A percentile compares a stretch with the other conserved stretches of the same genome.
Conservation (phyloP, 1,139 yeast genomes). For the Debaryomycetaceae sp. region DNA sequence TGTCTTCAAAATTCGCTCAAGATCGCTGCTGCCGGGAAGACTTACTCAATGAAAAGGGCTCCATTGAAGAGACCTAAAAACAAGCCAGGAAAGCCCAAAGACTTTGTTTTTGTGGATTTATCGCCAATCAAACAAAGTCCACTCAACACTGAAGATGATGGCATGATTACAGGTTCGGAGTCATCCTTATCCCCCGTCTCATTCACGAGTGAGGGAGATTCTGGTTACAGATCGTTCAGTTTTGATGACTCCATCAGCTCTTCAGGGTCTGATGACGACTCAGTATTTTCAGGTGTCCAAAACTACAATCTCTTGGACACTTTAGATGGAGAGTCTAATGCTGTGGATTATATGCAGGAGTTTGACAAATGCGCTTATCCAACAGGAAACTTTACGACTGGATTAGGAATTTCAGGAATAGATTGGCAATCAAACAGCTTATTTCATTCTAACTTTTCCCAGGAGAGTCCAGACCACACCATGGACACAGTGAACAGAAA, state of each 20-base stretch:
- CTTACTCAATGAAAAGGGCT: conserved; percentile 38
- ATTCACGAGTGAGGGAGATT: neutral
- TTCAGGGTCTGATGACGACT: conserved; percentile 3
- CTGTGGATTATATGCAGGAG: conserved; percentile 7
- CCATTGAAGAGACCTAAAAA: conserved; percentile 50
- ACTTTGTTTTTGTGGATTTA: conserved; percentile 53
- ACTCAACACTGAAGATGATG: conserved; percentile 1
- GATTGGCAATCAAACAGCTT: conserved; percentile 8
- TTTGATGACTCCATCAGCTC: conserved; percentile 3
- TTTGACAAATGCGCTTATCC: neutral
- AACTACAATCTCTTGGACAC: neutral
- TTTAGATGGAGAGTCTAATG: neutral
- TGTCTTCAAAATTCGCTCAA: conserved; percentile 45
- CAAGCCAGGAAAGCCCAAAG: conserved; percentile 50
- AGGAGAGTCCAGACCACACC: neutral
- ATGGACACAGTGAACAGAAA: too few species aligned
- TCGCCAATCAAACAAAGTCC: conserved; percentile 42
- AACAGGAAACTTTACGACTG: conserved; percentile 9
- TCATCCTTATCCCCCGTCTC: conserved; percentile 6
- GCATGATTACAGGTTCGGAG: conserved; percentile 6
- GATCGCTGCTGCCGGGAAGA: conserved; percentile 34
- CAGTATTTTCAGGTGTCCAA: neutral
- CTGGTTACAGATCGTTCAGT: neutral
- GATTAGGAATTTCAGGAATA: conserved; percentile 24
- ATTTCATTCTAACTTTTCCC: neutral